These are phyloP conservation scores for Lathyrus sativus DNA, from an alignment of 306 rosid species.

Conservation along the genomic window DNA sequence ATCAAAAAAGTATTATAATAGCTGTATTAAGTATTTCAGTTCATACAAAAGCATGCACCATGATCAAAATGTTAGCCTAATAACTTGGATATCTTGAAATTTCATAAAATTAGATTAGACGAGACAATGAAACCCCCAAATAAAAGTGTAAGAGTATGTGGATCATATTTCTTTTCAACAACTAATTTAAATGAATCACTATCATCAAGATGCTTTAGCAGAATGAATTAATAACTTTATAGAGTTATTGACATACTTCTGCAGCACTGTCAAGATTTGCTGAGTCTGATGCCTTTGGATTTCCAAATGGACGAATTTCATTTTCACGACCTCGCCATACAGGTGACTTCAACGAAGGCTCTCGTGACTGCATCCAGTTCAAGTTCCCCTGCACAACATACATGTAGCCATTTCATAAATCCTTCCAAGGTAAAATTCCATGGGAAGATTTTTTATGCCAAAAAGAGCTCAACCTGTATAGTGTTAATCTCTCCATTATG, in stretches of 20 bases:
- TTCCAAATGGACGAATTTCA: conserved; percentile 95
- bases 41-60: conserved; percentile 28
- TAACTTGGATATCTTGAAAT: conserved; percentile 30
- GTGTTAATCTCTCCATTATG: conserved; percentile 99
- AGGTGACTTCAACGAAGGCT: conserved; percentile 80
- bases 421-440: conserved; percentile 30
- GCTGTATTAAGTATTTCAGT: conserved; percentile 15
- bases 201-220: conserved; percentile 33
- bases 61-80: conserved; percentile 6
- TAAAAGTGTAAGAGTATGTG: conserved; percentile 23
- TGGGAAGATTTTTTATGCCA: conserved; percentile 29
- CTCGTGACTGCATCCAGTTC: conserved; percentile 99
- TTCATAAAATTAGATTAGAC: conserved; percentile 24
- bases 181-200: conserved; percentile 13
- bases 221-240: conserved; percentile 25
- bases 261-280: conserved; percentile 99
- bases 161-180: conserved; percentile 31
- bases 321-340: conserved; percentile 95
- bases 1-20: not conserved
- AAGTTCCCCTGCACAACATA: conserved; percentile 78
- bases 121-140: not conserved
- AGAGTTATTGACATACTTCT: conserved; percentile 64
- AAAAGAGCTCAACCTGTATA: conserved; percentile 70
- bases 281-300: conserved; percentile 91
- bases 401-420: conserved; percentile 34